phyloP scores from a whole-genome alignment of 75 land plant species.

The Picea sitchensis region DNA sequence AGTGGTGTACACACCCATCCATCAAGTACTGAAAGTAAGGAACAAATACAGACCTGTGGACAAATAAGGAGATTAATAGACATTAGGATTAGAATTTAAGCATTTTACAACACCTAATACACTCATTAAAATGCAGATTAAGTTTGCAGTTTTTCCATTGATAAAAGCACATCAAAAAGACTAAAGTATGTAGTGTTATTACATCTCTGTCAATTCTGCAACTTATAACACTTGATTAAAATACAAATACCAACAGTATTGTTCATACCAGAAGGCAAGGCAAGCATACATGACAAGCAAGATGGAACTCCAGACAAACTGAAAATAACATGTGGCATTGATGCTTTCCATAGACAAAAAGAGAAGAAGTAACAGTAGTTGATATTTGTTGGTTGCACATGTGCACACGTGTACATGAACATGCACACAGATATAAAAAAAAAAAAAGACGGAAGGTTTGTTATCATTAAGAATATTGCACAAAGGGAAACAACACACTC shows the following conservation, averaged over 20 bases:
- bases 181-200: no score
- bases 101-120: not conserved
- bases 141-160: not conserved
- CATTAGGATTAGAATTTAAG: not conserved
- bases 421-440: no score
- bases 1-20: slow-evolving; percentile 51
- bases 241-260: not conserved
- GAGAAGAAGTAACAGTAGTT: not conserved
- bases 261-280: not conserved
- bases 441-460: not conserved
- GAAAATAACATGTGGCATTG: not conserved
- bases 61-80: slow-evolving; percentile 2
- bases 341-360: not conserved
- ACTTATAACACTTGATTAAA: not conserved
- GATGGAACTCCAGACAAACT: not conserved
- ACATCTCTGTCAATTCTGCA: no score
- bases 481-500: not conserved
- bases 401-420: no score
- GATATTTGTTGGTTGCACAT: no score
- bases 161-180: not conserved
- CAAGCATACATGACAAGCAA: no score
- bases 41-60: slow-evolving; percentile 83
- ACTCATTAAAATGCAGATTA: not conserved
- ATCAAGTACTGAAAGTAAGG: slow-evolving; percentile 90
- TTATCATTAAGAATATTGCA: not conserved